Evolutionary conservation across 108 stramenopile species (phyloP), one percentile per base, ranked within the genome.

Genomic region (Craspedostauros australis): DNA sequence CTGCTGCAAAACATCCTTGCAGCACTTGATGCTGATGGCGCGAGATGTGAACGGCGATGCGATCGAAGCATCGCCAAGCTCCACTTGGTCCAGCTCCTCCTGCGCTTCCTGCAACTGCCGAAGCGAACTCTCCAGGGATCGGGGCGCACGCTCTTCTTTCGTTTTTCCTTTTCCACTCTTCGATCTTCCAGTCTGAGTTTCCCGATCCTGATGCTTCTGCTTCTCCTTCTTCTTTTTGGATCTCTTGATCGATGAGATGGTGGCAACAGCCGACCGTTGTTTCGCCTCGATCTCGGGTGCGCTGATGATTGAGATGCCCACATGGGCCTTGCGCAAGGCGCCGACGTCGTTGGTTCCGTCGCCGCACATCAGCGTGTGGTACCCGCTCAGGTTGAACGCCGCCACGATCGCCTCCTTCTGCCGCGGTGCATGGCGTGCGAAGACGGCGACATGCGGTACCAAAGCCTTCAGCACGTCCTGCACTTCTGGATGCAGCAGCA

Each of bases 291-390:
- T 52, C 57, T 93, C 91, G 3, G 96, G 96, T 6, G 87, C 75
- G 71, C 80, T 89, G 32, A 97, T 79, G 26, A 99, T 86, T 12
- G 94, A 93, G 41, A 99, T 93, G 12, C 98, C 98, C 19, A 96
- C 94, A 57, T 95, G 91, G 5, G 98, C 95, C 32, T 84, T 81
- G 38, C 96, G 96, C 29, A 99, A 64, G 16, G 98, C 96, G 18
- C 95, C 95, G 2, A 96, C 92, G 62, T 99, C 98, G 67, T 98
- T 98, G 19, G 95, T 96, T 5, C 98, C 98, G 49, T 99, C 98
- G 2, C 98, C 98, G 46, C 97, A 98, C 93, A 96, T 95, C n/a
- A 98, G 62, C 7, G 95, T 95, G 14, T 61, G 54, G 27, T 50
- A 52, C 7, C 96, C 96, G 19, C 73, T 62, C 1, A 66, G 68